These are phyloP conservation scores for Fusarium concolor DNA, from an alignment of 2,329 filamentous ascomycete genomes.

Conservation along the genomic window DNA sequence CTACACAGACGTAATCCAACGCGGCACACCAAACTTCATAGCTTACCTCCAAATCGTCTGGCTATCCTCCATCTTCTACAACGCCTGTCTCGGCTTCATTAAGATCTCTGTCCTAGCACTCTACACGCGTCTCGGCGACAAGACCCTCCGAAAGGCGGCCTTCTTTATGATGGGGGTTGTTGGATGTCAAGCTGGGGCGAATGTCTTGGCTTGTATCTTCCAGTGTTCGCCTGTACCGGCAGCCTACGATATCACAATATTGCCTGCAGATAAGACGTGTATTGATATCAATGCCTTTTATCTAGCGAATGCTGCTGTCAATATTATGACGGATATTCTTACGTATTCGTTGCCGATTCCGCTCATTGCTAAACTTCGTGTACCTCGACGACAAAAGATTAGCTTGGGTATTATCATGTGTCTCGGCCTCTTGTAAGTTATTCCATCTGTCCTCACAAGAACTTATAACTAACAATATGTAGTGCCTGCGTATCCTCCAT, in stretches of 20 bases:
- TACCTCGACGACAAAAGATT: slow-evolving; percentile 30
- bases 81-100: slow-evolving; percentile 35
- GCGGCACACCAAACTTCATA: slow-evolving; percentile 25
- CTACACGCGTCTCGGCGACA: slow-evolving; percentile 30
- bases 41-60: slow-evolving; percentile 35
- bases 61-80: slow-evolving; percentile 34
- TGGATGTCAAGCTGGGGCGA: slow-evolving; percentile 26
- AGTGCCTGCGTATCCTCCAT: slow-evolving; percentile 33
- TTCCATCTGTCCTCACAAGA: accelerated
- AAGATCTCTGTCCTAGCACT: slow-evolving; percentile 32
- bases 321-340: slow-evolving; percentile 23
- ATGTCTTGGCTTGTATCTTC: slow-evolving; percentile 33
- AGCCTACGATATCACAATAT: slow-evolving; percentile 22
- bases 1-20: slow-evolving; percentile 20
- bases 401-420: slow-evolving; percentile 22
- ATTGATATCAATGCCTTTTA: slow-evolving; percentile 34
- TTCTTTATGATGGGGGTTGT: slow-evolving; percentile 34
- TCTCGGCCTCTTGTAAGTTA: slow-evolving; percentile 26
- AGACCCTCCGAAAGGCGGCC: slow-evolving; percentile 12
- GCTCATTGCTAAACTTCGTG: slow-evolving; percentile 10
- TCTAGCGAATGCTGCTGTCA: slow-evolving; percentile 29
- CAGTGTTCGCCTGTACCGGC: slow-evolving; percentile 13
- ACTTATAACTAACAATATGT: neutral
- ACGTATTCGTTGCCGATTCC: slow-evolving; percentile 25
- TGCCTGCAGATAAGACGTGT: slow-evolving; percentile 8